These are phyloP conservation scores for Tetrahymena borealis DNA, from an alignment of 73 alveolate species.

Conservation along the genomic window DNA sequence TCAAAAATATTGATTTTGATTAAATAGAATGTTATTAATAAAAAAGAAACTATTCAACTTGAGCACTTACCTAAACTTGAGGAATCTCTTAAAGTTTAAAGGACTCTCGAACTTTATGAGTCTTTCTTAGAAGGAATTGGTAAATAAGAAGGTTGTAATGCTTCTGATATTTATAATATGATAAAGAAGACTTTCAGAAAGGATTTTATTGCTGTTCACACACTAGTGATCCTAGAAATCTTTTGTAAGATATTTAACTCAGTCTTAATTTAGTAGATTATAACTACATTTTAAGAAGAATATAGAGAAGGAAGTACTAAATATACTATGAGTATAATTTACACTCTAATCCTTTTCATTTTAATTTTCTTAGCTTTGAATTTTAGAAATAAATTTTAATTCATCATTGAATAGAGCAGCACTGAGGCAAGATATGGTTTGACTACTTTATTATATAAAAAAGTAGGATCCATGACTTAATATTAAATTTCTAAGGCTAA, in stretches of 20 bases:
- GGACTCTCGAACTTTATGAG: background rate
- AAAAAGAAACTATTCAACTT: background rate
- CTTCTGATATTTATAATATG: background rate
- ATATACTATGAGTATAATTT: background rate
- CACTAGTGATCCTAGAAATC: background rate
- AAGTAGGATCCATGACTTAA: background rate
- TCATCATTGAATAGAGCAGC: background rate
- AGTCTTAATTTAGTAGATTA: background rate
- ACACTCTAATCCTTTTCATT: background rate
- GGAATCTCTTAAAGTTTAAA: background rate
- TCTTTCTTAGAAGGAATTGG: background rate
- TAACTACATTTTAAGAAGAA: background rate
- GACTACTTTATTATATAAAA: background rate
- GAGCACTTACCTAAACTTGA: background rate
- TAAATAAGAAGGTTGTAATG: background rate
- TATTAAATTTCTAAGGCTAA: constrained; percentile 11
- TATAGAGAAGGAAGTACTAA: background rate
- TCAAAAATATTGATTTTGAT: background rate
- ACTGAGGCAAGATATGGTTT: background rate
- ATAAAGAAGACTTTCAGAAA: background rate
- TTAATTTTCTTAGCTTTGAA: background rate
- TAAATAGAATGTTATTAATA: background rate
- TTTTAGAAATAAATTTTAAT: background rate
- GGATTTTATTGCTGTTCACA: background rate
- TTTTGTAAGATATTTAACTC: background rate